phyloP scores from a whole-genome alignment of 805 yeast genomes.

The Ogataea paraovalis region DNA sequence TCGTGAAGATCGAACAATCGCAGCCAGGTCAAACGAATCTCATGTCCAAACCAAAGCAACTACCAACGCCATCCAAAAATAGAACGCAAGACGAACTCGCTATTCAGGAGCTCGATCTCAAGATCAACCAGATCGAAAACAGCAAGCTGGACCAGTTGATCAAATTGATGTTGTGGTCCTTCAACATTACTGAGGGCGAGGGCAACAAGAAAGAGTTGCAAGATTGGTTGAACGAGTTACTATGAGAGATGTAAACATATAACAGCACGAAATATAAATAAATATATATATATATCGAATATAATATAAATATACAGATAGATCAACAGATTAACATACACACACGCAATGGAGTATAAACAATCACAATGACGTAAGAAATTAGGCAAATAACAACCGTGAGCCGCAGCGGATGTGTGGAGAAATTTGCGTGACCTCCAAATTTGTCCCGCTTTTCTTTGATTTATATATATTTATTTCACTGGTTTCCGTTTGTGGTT shows the following conservation, averaged over 20 bases:
- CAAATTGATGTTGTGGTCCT: conserved; percentile 27
- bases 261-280: neutral
- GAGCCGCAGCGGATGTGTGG: neutral
- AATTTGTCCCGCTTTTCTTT: neutral
- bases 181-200: neutral
- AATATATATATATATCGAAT: neutral
- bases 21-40: too few species aligned
- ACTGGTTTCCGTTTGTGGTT: neutral
- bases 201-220: neutral
- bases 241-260: neutral
- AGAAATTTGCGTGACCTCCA: neutral
- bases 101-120: too few species aligned
- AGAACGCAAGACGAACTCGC: too few species aligned
- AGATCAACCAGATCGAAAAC: conserved; percentile 15
- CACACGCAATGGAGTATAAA: too few species aligned
- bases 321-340: too few species aligned
- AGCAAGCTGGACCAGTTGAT: conserved; percentile 24
- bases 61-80: too few species aligned
- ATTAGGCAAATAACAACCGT: too few species aligned
- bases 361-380: too few species aligned
- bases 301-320: too few species aligned
- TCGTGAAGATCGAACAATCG: neutral
- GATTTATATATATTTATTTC: neutral
- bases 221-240: neutral
- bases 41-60: too few species aligned